Base-by-base conservation (phyloP, 2,329 filamentous ascomycete genomes). In the Rutstroemia sydowiana region DNA sequence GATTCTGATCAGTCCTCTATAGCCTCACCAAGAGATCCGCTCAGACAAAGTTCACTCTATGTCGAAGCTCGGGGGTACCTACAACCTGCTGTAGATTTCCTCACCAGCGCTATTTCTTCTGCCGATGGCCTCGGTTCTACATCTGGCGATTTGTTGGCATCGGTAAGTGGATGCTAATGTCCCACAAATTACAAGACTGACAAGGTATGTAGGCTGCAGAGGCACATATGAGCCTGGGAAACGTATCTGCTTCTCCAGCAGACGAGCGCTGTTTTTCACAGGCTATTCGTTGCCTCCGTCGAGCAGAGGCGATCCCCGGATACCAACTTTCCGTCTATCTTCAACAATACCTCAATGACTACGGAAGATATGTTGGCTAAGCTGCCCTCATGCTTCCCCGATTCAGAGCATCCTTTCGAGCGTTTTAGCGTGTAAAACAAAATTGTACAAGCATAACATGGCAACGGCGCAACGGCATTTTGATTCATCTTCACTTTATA, bases 201-300 rank as follows among this genome's bases (percentile, higher is more conserved):
- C 18, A 41, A 41, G 40, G n/a, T 1, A 16, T 8, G 39, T 55
- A 75, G 73, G 70, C 74, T 31, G 75, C 75, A 18, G 75, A 78
- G 65, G 71, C 74, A 31, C 71, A 71, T 53, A 77, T 77, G 71
- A 76, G 71, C 48, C 60, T 78, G 14, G 75, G 75, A 13, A 78
- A 76, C 51, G 73, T 75, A 1, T 73, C 72, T 3, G 70, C 70
- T 20, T 61, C 69, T 7, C 68, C 71, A 31, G 60, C 63, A 36
- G 75, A 75, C 53, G 66, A 73, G 55, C 64, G 64, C 13, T 69
- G 73, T 49, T 78, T 75, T 54, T 63, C 65, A 16, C 65, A 71
- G 58, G 75, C 75, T 0, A 62, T 78, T 43, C 61, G 61, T 36
- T 71, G 75, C 61, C 62, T 78, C 30, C 69, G 71, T 52, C 65